These are phyloP conservation scores for Capsella bursapastoris DNA, from an alignment of 345 rosid species.

Conservation along the genomic window DNA sequence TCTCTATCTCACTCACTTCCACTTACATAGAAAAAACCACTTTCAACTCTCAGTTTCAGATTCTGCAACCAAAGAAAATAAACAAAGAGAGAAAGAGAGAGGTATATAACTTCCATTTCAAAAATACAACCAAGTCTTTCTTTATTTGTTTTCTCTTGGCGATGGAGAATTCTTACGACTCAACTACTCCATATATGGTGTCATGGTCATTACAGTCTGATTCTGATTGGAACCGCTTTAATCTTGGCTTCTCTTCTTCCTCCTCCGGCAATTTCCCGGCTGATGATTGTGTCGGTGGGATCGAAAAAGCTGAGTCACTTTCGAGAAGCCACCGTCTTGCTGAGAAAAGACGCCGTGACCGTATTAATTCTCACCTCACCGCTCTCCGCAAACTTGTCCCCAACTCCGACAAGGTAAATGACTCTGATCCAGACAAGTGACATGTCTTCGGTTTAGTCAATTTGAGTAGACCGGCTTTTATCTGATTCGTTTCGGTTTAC, in stretches of 20 bases:
- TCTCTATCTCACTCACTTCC: constrained; percentile 34
- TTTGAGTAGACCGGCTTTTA: background rate
- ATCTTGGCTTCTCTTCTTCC: constrained; percentile 38
- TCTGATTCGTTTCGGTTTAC: background rate
- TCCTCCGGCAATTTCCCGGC: constrained; percentile 23
- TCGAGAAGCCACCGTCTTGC: constrained; percentile 73
- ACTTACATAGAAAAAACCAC: constrained; percentile 15
- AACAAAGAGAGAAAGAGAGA: background rate
- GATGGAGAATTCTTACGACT: constrained; percentile 41
- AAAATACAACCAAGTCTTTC: constrained; percentile 36
- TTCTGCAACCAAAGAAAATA: background rate
- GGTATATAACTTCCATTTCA: background rate
- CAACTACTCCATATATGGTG: constrained; percentile 36
- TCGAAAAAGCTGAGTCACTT: constrained; percentile 36
- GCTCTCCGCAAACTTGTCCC: constrained; percentile 86
- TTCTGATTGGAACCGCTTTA: constrained; percentile 33
- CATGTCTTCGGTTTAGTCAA: constrained; percentile 9
- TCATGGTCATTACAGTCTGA: constrained; percentile 40
- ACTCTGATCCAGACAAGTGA: background rate
- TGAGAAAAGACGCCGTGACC: constrained; percentile 88
- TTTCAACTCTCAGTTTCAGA: constrained; percentile 34
- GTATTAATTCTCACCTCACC: constrained; percentile 83
- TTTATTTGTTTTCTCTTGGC: constrained; percentile 16
- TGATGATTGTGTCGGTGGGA: constrained; percentile 40
- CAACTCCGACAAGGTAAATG: constrained; percentile 79